These are phyloP conservation scores for Neonectria punicea DNA, from an alignment of 2,329 filamentous ascomycete species.

Conservation along the genomic window DNA sequence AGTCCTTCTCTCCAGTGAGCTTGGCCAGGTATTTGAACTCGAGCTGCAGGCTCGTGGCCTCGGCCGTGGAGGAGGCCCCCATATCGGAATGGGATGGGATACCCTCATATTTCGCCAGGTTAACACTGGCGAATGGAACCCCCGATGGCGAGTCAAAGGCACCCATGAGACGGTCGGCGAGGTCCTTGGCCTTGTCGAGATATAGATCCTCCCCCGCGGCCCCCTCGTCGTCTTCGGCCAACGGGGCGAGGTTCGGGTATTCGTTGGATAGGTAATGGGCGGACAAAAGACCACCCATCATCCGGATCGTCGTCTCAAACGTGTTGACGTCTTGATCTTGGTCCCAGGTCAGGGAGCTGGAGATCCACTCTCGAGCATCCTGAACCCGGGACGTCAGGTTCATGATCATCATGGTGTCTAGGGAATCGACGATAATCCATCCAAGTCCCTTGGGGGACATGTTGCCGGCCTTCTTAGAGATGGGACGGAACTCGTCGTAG, in stretches of 20 bases:
- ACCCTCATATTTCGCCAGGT: conserved; percentile 80
- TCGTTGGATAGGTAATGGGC: conserved; percentile 93
- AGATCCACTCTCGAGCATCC: conserved; percentile 90
- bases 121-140: conserved; percentile 90
- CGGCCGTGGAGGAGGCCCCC: conserved; percentile 92
- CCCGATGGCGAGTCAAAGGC: conserved; percentile 91
- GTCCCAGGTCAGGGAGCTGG: conserved; percentile 82
- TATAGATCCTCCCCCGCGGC: conserved; percentile 88
- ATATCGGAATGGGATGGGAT: conserved; percentile 84
- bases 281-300: conserved; percentile 92
- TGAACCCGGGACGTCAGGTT: conserved; percentile 88
- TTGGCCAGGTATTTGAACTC: conserved; percentile 98
- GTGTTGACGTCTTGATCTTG: conserved; percentile 96
- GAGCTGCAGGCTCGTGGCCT: conserved; percentile 90
- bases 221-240: conserved; percentile 76
- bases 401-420: conserved; percentile 99
- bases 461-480: conserved; percentile 80
- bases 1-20: conserved; percentile 89
- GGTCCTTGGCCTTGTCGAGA: conserved; percentile 92
- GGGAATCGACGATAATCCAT: conserved; percentile 96
- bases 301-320: conserved; percentile 97
- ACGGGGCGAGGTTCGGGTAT: conserved; percentile 81
- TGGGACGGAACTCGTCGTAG: conserved; percentile 86
- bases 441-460: conserved; percentile 92
- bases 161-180: conserved; percentile 86